Conservation (phyloP, 2,329 filamentous ascomycete genomes). For the Mycosphaerella arachidis region DNA sequence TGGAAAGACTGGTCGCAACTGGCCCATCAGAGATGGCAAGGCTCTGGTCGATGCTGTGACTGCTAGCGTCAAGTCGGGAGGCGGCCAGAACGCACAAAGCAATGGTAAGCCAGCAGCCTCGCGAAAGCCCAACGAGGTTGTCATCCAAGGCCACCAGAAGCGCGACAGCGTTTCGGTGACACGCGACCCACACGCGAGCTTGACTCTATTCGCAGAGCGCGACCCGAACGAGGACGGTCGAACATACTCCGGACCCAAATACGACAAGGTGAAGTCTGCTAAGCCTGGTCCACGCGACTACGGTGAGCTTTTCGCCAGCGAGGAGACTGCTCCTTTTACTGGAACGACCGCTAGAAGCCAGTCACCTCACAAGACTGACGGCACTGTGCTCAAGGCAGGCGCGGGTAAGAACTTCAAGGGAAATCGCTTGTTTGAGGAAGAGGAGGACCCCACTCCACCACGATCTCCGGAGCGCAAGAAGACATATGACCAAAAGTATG, state of each 20-base stretch:
- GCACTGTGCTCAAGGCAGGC: slow-evolving; percentile 44
- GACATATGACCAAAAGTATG: slow-evolving; percentile 72
- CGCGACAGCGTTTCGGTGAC: slow-evolving; percentile 33
- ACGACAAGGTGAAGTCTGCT: slow-evolving; percentile 63
- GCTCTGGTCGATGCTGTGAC: slow-evolving; percentile 68
- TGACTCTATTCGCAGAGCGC: slow-evolving; percentile 69
- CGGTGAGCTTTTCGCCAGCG: slow-evolving; percentile 63
- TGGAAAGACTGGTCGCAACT: slow-evolving; percentile 82
- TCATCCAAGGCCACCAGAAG: slow-evolving; percentile 27
- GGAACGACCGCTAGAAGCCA: slow-evolving; percentile 21
- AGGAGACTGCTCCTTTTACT: slow-evolving; percentile 38
- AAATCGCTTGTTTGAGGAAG: slow-evolving; percentile 55
- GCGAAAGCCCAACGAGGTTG: slow-evolving; percentile 23
- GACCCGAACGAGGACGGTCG: slow-evolving; percentile 54
- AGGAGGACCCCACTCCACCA: slow-evolving; percentile 41
- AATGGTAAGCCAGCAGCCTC: slow-evolving; percentile 12
- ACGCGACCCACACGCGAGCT: slow-evolving; percentile 57
- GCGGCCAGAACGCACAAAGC: slow-evolving; percentile 25
- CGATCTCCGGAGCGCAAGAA: slow-evolving; percentile 46
- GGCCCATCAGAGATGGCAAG: slow-evolving; percentile 84
- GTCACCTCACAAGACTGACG: slow-evolving; percentile 33
- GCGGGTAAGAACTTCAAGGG: slow-evolving; percentile 49
- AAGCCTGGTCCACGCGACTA: slow-evolving; percentile 65
- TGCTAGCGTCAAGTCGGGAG: slow-evolving; percentile 29
- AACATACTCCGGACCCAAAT: slow-evolving; percentile 45